Evolutionary conservation across 352 stramenopile genomes (phyloP).

Genomic region (Phytophthora cryptogea): DNA sequence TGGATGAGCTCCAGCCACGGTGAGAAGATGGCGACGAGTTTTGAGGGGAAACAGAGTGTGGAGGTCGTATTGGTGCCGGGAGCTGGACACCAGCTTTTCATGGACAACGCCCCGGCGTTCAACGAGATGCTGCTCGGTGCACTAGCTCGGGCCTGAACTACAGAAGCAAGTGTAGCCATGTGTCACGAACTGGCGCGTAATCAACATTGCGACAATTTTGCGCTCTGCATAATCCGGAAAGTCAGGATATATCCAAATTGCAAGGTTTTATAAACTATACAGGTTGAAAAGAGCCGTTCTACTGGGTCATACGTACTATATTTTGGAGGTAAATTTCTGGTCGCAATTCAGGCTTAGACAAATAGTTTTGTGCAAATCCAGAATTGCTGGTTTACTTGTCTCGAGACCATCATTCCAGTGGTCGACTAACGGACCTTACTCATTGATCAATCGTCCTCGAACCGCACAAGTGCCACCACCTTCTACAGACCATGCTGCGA

Average conservation of each 20-base stretch:
- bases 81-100: slow-evolving; percentile 71
- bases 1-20: slow-evolving; percentile 72
- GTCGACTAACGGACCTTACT: neutral
- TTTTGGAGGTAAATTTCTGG: too few species aligned
- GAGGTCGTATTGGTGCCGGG: slow-evolving; percentile 51
- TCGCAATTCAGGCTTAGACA: too few species aligned
- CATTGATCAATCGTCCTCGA: slow-evolving; percentile 15
- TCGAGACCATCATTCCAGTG: slow-evolving; percentile 2
- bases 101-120: slow-evolving; percentile 70
- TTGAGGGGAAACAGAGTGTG: slow-evolving; percentile 44
- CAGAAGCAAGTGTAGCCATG: slow-evolving; percentile 11
- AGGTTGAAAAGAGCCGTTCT: too few species aligned
- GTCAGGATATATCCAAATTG: too few species aligned
- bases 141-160: slow-evolving; percentile 21
- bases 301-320: too few species aligned
- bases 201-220: neutral
- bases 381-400: neutral
- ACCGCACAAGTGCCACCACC: slow-evolving; percentile 6
- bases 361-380: too few species aligned
- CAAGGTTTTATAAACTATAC: too few species aligned
- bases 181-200: slow-evolving; percentile 12
- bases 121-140: slow-evolving; percentile 54
- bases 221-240: too few species aligned
- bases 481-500: slow-evolving; percentile 24
- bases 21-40: slow-evolving; percentile 48